Evolutionary conservation across 202 grass and related monocot species (phyloP), one percentile per base, ranked within the genome.

Genomic region (Schoenoplectus tabernaemontani): DNA sequence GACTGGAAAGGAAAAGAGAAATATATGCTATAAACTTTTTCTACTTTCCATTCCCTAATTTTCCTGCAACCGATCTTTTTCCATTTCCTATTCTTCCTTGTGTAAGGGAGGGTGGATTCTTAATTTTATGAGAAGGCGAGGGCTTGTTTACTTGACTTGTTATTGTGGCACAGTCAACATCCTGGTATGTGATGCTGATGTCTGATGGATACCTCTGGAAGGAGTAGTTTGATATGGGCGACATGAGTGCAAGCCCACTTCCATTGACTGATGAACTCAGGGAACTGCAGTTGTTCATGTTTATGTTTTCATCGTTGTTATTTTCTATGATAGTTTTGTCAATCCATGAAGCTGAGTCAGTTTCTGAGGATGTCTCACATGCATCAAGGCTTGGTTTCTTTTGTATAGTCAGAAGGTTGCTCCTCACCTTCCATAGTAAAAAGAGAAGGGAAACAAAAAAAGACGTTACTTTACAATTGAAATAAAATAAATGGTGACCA

Each of bases 201-300:
- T 75, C 81, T 44, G 89, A 83, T 77, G 79, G 53, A 68, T 59
- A 88, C 83, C 91, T 86, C 69, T 90, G 95, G 81, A 86, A n/a
- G n/a, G n/a, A 90, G 32, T 86, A 92, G 26, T 63, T 42, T 2
- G 88, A 78, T 44, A 48, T 13, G 51, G 85, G 76, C 42, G 83
- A 42, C 57, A 34, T 81, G 63, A 90, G 87, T 82, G 83, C 50
- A 88, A 54, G 85, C 80, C 87, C 75, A 23, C 87, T 86, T 76
- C 80, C 84, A 12, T 86, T 81, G 11, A 86, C 82, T 82, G 89
- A 89, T 41, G 74, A 82, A 64, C 69, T 86, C 44, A 82, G 36
- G 4, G 81, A 83, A 1, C 74, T 54, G 32, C 77, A 62, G 81
- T 82, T 83, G 26, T 82, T 81, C 51, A 63, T 30, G 84, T 78